phyloP scores from a whole-genome alignment of 345 rosid species.

The Leavenworthia alabamica region DNA sequence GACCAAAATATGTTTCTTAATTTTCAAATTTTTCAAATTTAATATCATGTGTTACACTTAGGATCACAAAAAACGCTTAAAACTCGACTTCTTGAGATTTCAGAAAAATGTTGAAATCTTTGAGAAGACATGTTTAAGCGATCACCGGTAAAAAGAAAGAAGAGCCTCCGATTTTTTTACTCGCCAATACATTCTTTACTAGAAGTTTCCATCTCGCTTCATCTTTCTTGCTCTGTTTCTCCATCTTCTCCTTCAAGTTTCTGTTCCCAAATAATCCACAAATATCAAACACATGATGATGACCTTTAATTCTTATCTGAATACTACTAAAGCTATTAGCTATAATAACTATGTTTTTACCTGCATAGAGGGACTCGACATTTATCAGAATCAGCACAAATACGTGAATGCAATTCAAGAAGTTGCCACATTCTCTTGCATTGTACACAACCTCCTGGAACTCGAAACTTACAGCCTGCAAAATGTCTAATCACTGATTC shows the following conservation, averaged over 20 bases:
- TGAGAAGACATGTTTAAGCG: neutral
- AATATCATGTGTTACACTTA: conserved; percentile 8
- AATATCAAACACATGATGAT: neutral
- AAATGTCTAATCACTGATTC: conserved; percentile 78
- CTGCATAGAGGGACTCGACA: conserved; percentile 91
- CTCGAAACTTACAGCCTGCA: conserved; percentile 62
- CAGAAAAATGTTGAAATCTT: neutral
- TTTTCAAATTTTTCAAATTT: neutral
- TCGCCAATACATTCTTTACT: conserved; percentile 52
- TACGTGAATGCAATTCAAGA: conserved; percentile 71
- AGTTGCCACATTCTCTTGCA: conserved; percentile 99
- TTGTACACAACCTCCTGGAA: conserved; percentile 73
- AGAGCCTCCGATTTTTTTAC: conserved; percentile 50
- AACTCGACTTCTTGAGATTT: conserved; percentile 24
- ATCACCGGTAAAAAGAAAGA: conserved; percentile 38
- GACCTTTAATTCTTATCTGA: neutral
- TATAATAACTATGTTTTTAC: conserved; percentile 20
- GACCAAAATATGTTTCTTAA: neutral
- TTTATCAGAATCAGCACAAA: conserved; percentile 49
- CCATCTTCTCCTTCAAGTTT: conserved; percentile 62
- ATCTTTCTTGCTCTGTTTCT: conserved; percentile 68
- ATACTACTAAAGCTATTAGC: neutral
- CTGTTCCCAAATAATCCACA: conserved; percentile 24
- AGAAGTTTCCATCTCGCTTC: conserved; percentile 63
- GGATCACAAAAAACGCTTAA: conserved; percentile 34